Base-by-base conservation (phyloP, 164 flowering plant species). In the Euptelea pleiosperma region DNA sequence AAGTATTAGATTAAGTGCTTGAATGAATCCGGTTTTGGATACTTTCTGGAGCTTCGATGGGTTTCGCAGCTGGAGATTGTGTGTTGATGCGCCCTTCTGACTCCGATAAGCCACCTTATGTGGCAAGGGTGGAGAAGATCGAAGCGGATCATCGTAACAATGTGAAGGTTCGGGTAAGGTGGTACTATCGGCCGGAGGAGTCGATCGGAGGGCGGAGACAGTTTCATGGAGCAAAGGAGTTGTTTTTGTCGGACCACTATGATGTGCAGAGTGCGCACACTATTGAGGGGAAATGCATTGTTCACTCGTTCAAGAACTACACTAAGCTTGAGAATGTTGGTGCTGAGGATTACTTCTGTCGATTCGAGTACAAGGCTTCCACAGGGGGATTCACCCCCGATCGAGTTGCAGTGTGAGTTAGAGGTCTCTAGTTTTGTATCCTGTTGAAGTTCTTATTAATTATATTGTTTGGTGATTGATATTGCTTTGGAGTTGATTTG, bases 141-240 rank as follows among this genome's bases (percentile, higher is more conserved):
- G 87, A 80, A 57, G 78, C 78, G 0, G 91, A 85, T 67, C 67
- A 64, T 42, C 71, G 91, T 8, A 81, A 73, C 71, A 77, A 80
- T 26, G 79, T 80, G 39, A 85, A 75, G 69, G 84, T 85, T n/a
- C 71, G 71, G 29, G 86, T 82, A 0, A 59, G 86, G 53, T 85
- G 87, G 91, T 85, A 85, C 47, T 85, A 85, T 35, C 70, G 91
- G 24, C 91, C 91, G 0, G 91, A 85, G 73, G 91, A 85, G 55
- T 80, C 87, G 1, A 65, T 75, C 12, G 91, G 91, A 0, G 91
- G 88, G 1, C 60, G 91, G 16, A 69, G 86, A 54, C 91, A 82
- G 77, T 85, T 85, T 47, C 91, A 85, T 58, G 91, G 91, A 7
- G 81, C 78, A 0, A 84, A 82, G 61, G 91, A 84, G 75, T 58